Evolutionary conservation across 2,329 filamentous ascomycete species (phyloP).

Genomic region (Claviceps monticola): DNA sequence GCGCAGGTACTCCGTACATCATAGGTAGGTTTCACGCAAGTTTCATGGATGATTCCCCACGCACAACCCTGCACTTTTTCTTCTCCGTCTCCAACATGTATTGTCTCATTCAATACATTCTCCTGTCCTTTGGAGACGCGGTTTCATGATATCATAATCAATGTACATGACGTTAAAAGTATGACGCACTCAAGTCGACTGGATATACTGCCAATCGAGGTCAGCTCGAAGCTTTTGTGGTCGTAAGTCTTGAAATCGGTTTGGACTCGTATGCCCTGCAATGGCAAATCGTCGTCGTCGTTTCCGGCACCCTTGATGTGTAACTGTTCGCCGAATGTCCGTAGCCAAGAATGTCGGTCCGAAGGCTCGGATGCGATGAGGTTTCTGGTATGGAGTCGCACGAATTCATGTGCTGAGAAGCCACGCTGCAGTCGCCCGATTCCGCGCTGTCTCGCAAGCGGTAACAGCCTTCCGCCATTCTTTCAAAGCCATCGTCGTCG

Average conservation of each 20-base stretch:
- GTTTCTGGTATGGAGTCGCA: neutral
- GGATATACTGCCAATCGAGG: neutral
- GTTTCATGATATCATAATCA: neutral
- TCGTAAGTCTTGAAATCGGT: constrained; percentile 21
- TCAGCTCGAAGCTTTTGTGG: neutral
- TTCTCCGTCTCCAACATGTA: no score
- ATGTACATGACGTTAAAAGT: neutral
- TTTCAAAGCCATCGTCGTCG: constrained; percentile 6
- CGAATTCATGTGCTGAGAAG: neutral
- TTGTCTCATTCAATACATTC: neutral
- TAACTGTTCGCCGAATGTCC: constrained; percentile 19
- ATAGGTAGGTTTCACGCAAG: no score
- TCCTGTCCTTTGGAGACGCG: no score
- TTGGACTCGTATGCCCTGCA: constrained; percentile 25
- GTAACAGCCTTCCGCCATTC: constrained; percentile 14
- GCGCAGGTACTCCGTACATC: no score
- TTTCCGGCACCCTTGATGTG: constrained; percentile 14
- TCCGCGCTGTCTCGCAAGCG: constrained; percentile 18
- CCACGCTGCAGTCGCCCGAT: constrained; percentile 10
- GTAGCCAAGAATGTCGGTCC: constrained; percentile 20
- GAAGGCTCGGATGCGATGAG: constrained; percentile 12
- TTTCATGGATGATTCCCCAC: no score
- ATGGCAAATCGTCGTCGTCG: constrained; percentile 23
- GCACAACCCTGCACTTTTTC: no score
- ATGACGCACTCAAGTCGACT: neutral